Percentiles rank a stretch among this genome's conserved stretches.
Conservation (phyloP, 179 eudicot genomes). For the Vitellaria paradoxa region DNA sequence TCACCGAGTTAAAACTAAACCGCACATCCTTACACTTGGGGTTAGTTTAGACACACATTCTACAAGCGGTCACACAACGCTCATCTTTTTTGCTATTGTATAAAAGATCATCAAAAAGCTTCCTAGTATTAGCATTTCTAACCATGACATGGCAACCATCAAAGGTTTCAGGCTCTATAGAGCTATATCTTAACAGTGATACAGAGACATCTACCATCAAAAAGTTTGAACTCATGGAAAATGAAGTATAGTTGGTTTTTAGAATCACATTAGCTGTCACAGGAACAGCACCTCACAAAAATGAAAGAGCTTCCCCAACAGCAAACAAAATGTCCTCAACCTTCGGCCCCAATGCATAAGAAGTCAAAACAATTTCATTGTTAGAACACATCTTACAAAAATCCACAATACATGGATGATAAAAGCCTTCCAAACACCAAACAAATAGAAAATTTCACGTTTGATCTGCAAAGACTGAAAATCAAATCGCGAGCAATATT, state of each 20-base stretch:
- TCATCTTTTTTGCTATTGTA: conserved; percentile 92
- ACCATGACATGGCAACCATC: conserved; percentile 50
- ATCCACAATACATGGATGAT: background rate
- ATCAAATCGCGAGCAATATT: conserved; percentile 71
- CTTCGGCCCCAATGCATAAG: conserved; percentile 32
- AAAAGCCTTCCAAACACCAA: background rate
- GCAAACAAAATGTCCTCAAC: conserved; percentile 95
- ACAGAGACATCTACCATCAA: conserved; percentile 65
- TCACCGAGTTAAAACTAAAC: no score
- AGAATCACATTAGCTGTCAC: conserved; percentile 85
- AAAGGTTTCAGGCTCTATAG: conserved; percentile 40
- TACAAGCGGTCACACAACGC: conserved; percentile 96
- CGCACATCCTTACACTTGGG: no score
- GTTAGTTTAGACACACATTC: no score
- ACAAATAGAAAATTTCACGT: conserved; percentile 39
- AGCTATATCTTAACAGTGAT: conserved; percentile 43
- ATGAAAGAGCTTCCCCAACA: conserved; percentile 96
- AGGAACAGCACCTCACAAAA: conserved; percentile 92
- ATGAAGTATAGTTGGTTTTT: conserved; percentile 81
- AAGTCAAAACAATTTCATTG: conserved; percentile 37
- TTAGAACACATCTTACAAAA: conserved; percentile 46
- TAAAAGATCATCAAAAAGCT: conserved; percentile 80
- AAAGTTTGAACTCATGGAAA: conserved; percentile 83
- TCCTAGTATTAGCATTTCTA: conserved; percentile 66
- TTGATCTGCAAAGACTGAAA: conserved; percentile 82